A percentile compares a stretch with the other conserved stretches of the same genome.
Conservation (phyloP, 169 alveolate genomes). For the Cryptosporidium xiaoi region DNA sequence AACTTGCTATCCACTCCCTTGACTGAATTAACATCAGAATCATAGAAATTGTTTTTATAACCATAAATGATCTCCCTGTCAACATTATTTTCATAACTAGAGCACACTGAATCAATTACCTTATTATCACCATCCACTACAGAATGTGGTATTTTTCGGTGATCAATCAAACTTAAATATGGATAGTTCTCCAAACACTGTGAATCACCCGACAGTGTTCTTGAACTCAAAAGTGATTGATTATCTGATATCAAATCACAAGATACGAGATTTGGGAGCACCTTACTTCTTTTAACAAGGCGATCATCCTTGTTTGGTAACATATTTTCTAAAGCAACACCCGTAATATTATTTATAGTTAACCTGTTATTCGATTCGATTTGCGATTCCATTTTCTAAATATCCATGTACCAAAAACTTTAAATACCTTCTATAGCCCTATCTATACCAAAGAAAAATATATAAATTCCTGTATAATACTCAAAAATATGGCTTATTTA, state of each 20-base stretch:
- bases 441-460: not conserved
- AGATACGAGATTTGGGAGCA: conserved; percentile 17
- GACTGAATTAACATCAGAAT: conserved; percentile 31
- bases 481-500: not conserved
- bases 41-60: conserved; percentile 18
- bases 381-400: conserved; percentile 54
- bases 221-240: conserved; percentile 52
- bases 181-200: conserved; percentile 51
- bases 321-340: conserved; percentile 23
- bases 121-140: not conserved
- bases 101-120: conserved; percentile 3
- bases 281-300: conserved; percentile 52
- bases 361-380: conserved; percentile 28
- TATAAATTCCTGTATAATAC: conserved; percentile 8
- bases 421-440: not conserved
- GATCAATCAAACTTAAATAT: conserved; percentile 9
- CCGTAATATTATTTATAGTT: not conserved
- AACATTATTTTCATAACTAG: conserved; percentile 6
- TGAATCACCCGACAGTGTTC: conserved; percentile 68
- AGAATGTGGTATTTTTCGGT: not conserved
- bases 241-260: conserved; percentile 60
- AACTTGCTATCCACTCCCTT: conserved; percentile 56
- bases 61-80: conserved; percentile 44
- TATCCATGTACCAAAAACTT: not conserved
- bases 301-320: conserved; percentile 30